Conservation (phyloP, 768 basidiomycete species). For the Boletus rex-veris region DNA sequence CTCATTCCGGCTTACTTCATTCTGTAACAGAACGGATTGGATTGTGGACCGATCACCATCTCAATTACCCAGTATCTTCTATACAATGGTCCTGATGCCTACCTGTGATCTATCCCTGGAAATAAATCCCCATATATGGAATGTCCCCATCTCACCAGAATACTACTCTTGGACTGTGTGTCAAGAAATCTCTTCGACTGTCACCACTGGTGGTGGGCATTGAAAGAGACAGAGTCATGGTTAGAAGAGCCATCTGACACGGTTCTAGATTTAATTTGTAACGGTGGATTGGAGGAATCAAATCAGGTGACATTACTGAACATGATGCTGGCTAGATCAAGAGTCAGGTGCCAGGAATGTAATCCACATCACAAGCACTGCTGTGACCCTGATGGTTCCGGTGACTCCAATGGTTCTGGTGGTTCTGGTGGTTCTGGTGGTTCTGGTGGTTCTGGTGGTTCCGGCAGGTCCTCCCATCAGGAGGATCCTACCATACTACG, state of each 20-base stretch:
- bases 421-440: too few relatives aligned
- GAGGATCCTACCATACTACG: too few relatives aligned
- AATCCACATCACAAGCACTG: background rate
- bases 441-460: too few relatives aligned
- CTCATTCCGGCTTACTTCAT: too few relatives aligned
- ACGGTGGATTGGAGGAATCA: background rate
- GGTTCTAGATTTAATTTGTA: background rate
- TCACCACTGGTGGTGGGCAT: background rate
- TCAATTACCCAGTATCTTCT: background rate
- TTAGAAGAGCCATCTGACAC: background rate
- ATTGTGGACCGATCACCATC: conserved; percentile 1
- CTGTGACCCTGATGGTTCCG: background rate
- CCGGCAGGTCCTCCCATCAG: too few relatives aligned
- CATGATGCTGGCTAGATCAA: background rate
- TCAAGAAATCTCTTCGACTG: background rate
- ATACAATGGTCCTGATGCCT: background rate
- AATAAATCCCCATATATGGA: background rate
- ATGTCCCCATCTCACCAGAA: background rate
- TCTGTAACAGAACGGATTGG: background rate
- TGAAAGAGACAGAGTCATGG: background rate
- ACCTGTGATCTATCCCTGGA: background rate
- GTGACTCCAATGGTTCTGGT: too few relatives aligned
- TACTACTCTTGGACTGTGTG: background rate
- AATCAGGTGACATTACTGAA: background rate
- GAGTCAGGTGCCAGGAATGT: conserved; percentile 2